Evolutionary conservation across 768 basidiomycete genomes (phyloP).

Genomic region (Hericium erinaceus): DNA sequence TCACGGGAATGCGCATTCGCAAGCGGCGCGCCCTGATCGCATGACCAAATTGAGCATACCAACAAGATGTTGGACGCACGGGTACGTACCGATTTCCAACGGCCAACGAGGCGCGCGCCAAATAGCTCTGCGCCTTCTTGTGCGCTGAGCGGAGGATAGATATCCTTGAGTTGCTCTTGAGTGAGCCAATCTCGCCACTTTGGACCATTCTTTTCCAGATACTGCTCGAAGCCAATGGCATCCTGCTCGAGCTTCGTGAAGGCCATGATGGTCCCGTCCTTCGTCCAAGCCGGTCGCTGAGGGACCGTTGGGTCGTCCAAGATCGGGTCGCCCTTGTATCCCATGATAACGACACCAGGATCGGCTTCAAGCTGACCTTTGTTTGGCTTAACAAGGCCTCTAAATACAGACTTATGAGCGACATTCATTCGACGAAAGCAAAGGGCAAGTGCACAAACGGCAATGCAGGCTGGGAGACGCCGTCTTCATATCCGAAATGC

Average conservation of each 20-base stretch:
- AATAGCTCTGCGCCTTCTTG: conserved; percentile 20
- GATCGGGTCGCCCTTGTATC: background rate
- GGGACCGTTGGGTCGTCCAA: conserved; percentile 1
- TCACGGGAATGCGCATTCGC: conserved; percentile 35
- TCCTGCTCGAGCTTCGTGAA: background rate
- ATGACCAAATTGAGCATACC: too few relatives aligned
- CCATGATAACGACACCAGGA: background rate
- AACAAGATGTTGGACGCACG: conserved; percentile 7
- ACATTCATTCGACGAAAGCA: conserved; percentile 9
- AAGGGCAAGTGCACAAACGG: conserved; percentile 23
- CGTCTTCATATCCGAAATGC: conserved; percentile 48
- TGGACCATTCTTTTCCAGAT: conserved; percentile 6
- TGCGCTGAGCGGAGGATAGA: background rate
- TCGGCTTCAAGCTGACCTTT: background rate
- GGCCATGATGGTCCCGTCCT: background rate
- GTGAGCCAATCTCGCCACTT: background rate
- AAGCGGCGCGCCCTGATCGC: conserved; percentile 34
- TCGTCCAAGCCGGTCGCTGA: background rate
- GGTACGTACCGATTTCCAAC: background rate
- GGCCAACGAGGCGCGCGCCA: background rate
- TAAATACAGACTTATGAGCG: conserved; percentile 4
- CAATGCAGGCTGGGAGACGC: conserved; percentile 39
- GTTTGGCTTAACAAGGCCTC: background rate
- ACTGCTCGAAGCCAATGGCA: conserved; percentile 16
- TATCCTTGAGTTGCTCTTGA: background rate